Percentiles rank a stretch among this genome's conserved stretches.
Evolutionary conservation across 2,329 filamentous ascomycete genomes (phyloP).

Genomic region (Calycina marina): DNA sequence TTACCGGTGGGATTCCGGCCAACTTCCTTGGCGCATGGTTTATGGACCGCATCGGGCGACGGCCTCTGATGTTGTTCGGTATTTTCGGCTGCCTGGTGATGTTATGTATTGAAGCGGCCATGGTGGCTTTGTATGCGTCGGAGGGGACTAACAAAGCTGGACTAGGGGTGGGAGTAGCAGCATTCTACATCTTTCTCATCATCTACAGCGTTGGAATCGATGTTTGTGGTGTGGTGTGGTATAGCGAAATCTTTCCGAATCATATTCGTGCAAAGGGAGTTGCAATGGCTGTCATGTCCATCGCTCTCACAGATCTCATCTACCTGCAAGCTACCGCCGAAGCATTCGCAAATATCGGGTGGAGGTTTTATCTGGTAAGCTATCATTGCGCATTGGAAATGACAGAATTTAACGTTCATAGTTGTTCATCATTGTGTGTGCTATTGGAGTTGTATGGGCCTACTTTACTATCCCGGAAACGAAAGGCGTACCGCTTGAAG

Average conservation of each 20-base stretch:
- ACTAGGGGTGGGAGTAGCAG: slow-evolving; percentile 1
- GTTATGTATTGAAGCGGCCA: slow-evolving; percentile 3
- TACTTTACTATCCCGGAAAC: slow-evolving; percentile 3
- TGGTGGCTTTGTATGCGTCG: slow-evolving; percentile 1
- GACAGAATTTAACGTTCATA: no score
- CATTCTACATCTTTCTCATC: slow-evolving; percentile 2
- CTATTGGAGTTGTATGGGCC: not conserved
- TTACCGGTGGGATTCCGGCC: not conserved
- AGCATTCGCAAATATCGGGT: slow-evolving; percentile 3
- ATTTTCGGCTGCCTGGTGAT: slow-evolving; percentile 1
- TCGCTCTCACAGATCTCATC: not conserved
- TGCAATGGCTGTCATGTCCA: not conserved
- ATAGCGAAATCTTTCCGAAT: slow-evolving; percentile 6
- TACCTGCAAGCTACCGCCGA: not conserved
- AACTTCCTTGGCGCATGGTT: slow-evolving; percentile 2
- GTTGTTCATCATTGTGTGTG: slow-evolving; percentile 1
- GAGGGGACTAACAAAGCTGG: not conserved
- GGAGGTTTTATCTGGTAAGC: slow-evolving; percentile 4
- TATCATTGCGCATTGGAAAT: no score
- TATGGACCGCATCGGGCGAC: slow-evolving; percentile 2
- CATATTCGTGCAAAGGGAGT: slow-evolving; percentile 6
- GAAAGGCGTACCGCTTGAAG: slow-evolving; percentile 1
- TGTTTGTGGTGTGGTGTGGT: no score
- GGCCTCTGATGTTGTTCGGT: slow-evolving; percentile 2
- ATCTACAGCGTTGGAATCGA: no score